Conservation (phyloP, 78 protist genomes). For the Dictyostelium brefeldianum region DNA sequence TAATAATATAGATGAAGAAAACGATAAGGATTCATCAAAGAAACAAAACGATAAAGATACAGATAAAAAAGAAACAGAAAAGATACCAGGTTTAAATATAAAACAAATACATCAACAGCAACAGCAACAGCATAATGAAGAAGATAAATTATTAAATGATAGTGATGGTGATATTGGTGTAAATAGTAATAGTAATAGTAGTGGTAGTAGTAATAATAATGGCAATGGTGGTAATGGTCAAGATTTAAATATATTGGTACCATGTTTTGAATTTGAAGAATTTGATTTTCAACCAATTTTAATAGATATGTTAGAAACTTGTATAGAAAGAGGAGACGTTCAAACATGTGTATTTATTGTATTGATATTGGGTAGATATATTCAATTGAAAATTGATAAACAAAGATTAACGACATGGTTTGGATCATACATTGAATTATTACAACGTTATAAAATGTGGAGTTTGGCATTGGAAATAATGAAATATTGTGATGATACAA, state of each 20-base stretch:
- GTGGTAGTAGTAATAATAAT: neutral
- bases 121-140: neutral
- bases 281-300: slow-evolving; percentile 49
- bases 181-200: neutral
- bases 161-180: neutral
- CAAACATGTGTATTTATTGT: slow-evolving; percentile 70
- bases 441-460: slow-evolving; percentile 78
- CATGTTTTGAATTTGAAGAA: slow-evolving; percentile 52
- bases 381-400: slow-evolving; percentile 12
- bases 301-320: slow-evolving; percentile 54
- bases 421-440: slow-evolving; percentile 44
- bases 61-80: neutral
- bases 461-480: slow-evolving; percentile 39
- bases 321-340: slow-evolving; percentile 73
- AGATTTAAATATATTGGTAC: neutral
- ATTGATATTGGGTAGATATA: neutral
- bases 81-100: neutral
- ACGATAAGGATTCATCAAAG: neutral
- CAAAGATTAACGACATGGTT: slow-evolving; percentile 16
- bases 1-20: slow-evolving; percentile 9
- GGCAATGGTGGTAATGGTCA: neutral
- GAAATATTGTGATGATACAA: slow-evolving; percentile 51
- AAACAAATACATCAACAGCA: neutral
- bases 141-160: neutral
- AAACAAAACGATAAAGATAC: neutral